Base-by-base conservation (phyloP, 2,329 filamentous ascomycete genomes). In the Xylariaceae sp. region DNA sequence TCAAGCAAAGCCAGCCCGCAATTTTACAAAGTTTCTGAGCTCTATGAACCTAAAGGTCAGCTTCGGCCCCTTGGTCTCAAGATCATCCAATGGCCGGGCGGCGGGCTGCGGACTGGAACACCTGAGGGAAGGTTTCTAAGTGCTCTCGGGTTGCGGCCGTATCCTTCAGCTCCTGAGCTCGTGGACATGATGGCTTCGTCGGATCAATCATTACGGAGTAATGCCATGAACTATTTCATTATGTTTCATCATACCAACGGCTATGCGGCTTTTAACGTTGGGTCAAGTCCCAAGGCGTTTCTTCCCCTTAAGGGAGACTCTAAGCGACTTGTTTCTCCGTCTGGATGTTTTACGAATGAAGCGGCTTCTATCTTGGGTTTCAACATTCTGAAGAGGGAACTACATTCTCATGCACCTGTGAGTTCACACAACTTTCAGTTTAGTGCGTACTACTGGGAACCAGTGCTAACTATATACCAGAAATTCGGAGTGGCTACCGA, bases 401-500 rank as follows among this genome's bases (percentile, higher is more conserved):
- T 98, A n/a, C 87, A 90, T 57, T 76, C 82, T 10, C 91, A 98
- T 76, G 90, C 92, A 5, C 52, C 60, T 60, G 77, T 79, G 71
- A 68, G 77, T 65, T 52, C 6, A 32, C n/a, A 32, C n/a, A 40
- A 41, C 9, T 19, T 3, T 14, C 14, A 16, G 1, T 20, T 10
- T 23, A 19, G 10, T 47, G 40, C 7, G 2, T 19, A 20, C 20
- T 21, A 32, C 51, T 14, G 16, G 46, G 48, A 46, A 29, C 45
- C 37, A 44, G 41, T 18, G 23, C 54, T 57, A 51, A 57, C 18
- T 10, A 26, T 42, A n/a, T 18, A 26, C 23, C 62, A 59, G 44
- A 93, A 95, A 75, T 92, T 99, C 66, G 93, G 92, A 1, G 92
- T 99, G 4, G 82, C 83, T n/a, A 76, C 83, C 50, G 88, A 99